Evolutionary conservation across 768 basidiomycete genomes (phyloP).

Genomic region (Pisolithus microcarpus): DNA sequence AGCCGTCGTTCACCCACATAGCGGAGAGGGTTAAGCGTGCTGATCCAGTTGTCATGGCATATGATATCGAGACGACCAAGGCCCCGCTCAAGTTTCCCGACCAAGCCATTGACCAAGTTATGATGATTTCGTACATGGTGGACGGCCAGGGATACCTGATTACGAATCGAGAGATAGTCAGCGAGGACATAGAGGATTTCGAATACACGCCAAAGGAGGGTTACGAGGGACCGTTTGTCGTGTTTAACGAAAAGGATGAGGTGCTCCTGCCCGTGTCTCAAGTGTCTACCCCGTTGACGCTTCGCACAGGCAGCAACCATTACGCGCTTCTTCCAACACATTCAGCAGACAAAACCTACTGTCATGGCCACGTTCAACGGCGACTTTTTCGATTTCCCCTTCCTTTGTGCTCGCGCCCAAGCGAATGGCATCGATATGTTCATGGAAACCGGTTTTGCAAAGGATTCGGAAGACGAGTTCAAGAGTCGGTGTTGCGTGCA

Average conservation of each 20-base stretch:
- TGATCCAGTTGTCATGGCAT: constrained; percentile 98
- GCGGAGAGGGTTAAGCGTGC: constrained; percentile 92
- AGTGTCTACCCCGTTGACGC: neutral
- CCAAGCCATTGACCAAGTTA: constrained; percentile 91
- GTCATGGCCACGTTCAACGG: constrained; percentile 99
- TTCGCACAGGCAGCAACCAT: constrained; percentile 68
- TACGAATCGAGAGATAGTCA: constrained; percentile 94
- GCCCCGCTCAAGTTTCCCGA: constrained; percentile 99
- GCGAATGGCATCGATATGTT: constrained; percentile 95
- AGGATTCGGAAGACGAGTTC: constrained; percentile 90
- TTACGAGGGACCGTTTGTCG: constrained; percentile 91
- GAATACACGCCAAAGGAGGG: constrained; percentile 99
- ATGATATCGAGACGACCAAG: constrained; percentile 98
- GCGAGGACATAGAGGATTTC: constrained; percentile 96
- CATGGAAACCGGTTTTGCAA: constrained; percentile 85
- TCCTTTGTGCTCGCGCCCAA: constrained; percentile 79
- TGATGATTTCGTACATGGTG: constrained; percentile 99
- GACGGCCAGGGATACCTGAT: constrained; percentile 97
- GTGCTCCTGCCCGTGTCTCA: constrained; percentile 31
- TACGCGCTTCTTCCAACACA: constrained; percentile 85
- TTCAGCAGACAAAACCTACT: constrained; percentile 89
- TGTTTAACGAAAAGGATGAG: constrained; percentile 94
- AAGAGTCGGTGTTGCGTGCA: constrained; percentile 89
- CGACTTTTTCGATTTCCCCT: constrained; percentile 99
- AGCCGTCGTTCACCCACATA: constrained; percentile 64